A percentile compares a stretch with the other conserved stretches of the same genome.
Evolutionary conservation across 2,329 filamentous ascomycete genomes (phyloP).

Genomic region (Curvularia sp.): DNA sequence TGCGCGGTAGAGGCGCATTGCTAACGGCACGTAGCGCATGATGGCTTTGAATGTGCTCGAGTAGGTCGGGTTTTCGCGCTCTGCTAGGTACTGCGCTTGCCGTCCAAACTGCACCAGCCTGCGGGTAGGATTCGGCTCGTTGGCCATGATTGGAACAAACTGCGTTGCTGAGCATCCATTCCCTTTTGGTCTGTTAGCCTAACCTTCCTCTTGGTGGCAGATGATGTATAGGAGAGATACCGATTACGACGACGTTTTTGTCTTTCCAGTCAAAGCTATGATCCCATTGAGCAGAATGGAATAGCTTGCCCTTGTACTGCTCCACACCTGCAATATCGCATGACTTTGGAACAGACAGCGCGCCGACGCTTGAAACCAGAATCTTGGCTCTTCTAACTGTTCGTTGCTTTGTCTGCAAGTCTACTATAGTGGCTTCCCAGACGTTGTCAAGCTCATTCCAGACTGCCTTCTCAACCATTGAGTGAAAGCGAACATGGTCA

Average conservation of each 20-base stretch:
- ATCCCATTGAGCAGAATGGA: conserved; percentile 53
- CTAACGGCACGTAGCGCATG: conserved; percentile 57
- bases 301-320: conserved; percentile 51
- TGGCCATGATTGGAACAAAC: conserved; percentile 56
- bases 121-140: conserved; percentile 46
- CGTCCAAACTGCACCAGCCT: conserved; percentile 59
- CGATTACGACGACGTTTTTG: conserved; percentile 44
- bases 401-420: conserved; percentile 33
- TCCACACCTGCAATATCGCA: conserved; percentile 56
- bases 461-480: conserved; percentile 52
- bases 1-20: conserved; percentile 56
- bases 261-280: conserved; percentile 58
- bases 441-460: conserved; percentile 56
- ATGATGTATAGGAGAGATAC: conserved; percentile 14
- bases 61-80: conserved; percentile 56
- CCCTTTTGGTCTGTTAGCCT: conserved; percentile 32
- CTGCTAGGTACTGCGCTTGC: conserved; percentile 60
- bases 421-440: conserved; percentile 47
- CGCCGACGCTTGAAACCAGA: conserved; percentile 39
- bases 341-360: conserved; percentile 42
- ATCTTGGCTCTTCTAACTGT: conserved; percentile 35
- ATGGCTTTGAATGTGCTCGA: conserved; percentile 51
- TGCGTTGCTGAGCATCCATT: conserved; percentile 60
- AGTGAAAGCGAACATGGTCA: conserved; percentile 56
- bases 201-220: too few relatives aligned